These are phyloP conservation scores for Pestalotiopsis sp. DNA, from an alignment of 2,329 filamentous ascomycete genomes.

Conservation along the genomic window DNA sequence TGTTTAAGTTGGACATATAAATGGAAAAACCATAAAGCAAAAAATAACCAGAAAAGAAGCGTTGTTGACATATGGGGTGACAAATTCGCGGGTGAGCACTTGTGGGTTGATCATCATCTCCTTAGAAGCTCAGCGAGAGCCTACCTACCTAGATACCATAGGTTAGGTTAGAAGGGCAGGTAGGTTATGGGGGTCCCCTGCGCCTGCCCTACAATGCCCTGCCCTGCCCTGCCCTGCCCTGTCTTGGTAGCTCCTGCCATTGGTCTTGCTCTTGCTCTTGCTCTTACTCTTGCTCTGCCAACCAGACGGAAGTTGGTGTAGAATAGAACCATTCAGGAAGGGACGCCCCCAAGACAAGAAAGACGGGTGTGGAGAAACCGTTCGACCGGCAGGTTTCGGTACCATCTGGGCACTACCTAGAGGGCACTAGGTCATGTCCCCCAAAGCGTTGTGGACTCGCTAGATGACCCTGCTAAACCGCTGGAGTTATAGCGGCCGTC, in stretches of 20 bases:
- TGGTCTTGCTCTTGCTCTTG: no score
- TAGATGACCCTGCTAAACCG: neutral
- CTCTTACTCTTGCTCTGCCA: neutral
- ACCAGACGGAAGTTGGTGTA: neutral
- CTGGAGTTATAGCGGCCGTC: neutral
- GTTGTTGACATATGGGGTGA: neutral
- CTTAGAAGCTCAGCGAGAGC: neutral
- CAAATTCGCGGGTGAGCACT: neutral
- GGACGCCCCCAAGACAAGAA: neutral
- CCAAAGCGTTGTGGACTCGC: neutral
- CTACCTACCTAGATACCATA: no score
- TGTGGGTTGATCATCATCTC: neutral
- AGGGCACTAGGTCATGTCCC: neutral
- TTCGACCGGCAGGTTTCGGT: neutral
- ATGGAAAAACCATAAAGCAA: neutral
- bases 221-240: no score
- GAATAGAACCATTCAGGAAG: neutral
- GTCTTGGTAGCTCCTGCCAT: no score
- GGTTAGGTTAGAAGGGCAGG: no score
- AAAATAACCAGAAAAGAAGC: neutral
- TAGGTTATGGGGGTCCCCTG: no score
- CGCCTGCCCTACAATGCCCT: no score
- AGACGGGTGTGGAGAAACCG: conserved; percentile 6
- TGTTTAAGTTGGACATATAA: neutral
- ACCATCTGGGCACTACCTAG: neutral